Evolutionary conservation across 1,284 basidiomycete genomes (phyloP), one percentile per base, ranked within the genome.

Genomic region (Phaffia rhodozyma): DNA sequence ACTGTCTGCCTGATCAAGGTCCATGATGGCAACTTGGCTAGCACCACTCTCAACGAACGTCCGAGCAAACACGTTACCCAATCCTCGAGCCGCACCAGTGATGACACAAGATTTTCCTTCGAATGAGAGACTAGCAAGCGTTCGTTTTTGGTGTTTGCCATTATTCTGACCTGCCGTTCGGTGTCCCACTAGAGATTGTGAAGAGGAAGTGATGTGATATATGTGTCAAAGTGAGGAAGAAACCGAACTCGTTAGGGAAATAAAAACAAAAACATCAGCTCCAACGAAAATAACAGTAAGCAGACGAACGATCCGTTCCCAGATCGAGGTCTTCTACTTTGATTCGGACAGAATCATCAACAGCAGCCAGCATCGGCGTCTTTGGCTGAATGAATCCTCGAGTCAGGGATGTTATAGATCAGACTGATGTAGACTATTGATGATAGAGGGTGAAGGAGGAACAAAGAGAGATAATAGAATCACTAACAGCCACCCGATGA

Each of bases 51-150:
- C 61, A 49, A 55, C 38, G n/a, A 58, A 61, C 30, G 59, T 58
- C 20, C 63, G 57, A 18, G 61, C 43, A 16, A 49, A 50, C 75
- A 91, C 85, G 71, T 87, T 83, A 20, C 91, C 91, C 48, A 96
- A 78, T 18, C 93, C 93, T 70, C 89, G 82, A 21, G 91, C 93
- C 61, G 86, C 94, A 61, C 93, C 93, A n/a, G 93, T 97, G 62
- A 97, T 84, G 69, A 94, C 79, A 77, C 88, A 91, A 57, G 20
- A 34, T 49, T 63, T 59, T 32, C 61, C 55, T 55, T 63, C 73
- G 70, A 75, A 73, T 5, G 71, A 72, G 64, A 76, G 70, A 29
- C 69, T 68, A 4, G 71, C 66, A 21, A 76, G 70, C 16, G 74
- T 76, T 48, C 74, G 70, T 68, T 74, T 73, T 66, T 59, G 70